These are phyloP conservation scores for Backusella circina DNA, from an alignment of 192 early-diverging fungal species.

Conservation along the genomic window DNA sequence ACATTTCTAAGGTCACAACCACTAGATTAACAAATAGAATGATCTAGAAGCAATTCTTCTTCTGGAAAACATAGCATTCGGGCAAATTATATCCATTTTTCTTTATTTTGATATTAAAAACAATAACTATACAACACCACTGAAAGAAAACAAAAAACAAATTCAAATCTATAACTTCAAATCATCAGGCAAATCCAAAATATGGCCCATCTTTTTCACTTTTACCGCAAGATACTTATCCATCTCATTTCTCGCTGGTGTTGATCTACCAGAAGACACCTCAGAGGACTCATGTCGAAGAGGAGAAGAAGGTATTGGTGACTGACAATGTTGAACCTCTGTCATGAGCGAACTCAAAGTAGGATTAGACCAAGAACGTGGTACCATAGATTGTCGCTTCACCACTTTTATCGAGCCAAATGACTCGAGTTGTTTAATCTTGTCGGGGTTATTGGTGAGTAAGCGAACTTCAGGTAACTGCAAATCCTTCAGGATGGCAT, in stretches of 20 bases:
- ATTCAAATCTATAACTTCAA: neutral
- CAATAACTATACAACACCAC: neutral
- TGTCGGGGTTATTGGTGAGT: slow-evolving; percentile 96
- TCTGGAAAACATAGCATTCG: too few species aligned
- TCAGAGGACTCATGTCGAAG: neutral
- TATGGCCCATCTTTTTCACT: slow-evolving; percentile 88
- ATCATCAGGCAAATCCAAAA: slow-evolving; percentile 61
- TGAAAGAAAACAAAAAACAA: neutral
- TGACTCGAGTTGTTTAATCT: slow-evolving; percentile 75
- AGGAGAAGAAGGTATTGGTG: neutral
- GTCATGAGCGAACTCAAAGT: neutral
- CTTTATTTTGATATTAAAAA: neutral
- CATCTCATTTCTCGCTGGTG: slow-evolving; percentile 43
- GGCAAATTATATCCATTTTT: too few species aligned
- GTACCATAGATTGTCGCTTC: slow-evolving; percentile 88
- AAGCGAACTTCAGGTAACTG: slow-evolving; percentile 65
- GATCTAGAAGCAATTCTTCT: neutral
- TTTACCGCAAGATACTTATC: slow-evolving; percentile 89
- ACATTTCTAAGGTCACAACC: neutral
- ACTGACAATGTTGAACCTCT: neutral
- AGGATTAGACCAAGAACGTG: slow-evolving; percentile 71
- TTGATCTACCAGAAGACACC: neutral
- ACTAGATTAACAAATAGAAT: neutral
- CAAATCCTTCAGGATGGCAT: slow-evolving; percentile 84
- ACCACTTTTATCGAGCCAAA: slow-evolving; percentile 69